Evolutionary conservation across 345 rosid species (phyloP), one percentile per base, ranked within the genome.

Genomic region (Rhodomyrtus tomentosa): DNA sequence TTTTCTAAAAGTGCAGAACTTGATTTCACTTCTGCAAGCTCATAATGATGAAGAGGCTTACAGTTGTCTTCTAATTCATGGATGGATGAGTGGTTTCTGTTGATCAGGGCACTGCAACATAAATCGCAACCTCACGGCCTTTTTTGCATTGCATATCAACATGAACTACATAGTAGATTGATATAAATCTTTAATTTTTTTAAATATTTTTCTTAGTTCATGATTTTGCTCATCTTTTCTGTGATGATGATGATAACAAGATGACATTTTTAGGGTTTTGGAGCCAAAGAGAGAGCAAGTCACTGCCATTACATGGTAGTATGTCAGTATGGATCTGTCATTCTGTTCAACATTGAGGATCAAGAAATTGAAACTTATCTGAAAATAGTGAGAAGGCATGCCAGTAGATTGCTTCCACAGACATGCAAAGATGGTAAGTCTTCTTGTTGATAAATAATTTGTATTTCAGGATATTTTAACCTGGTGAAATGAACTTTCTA

Each of bases 271-370:
- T 87, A 96, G 99, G 89, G 85, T 53, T 83, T 90, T 83, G 93
- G 93, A 50, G 88, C 89, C 82, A 87, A 84, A 53, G 90, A 89
- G 81, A 87, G 88, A 85, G 89, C 84, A 55, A 90, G 92, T 83
- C 59, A 80, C 87, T 91, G 86, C 83, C 89, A 90, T 4, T 95
- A 93, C 89, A 90, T 96, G 96, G 92, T 96, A 73, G 95, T 95
- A n/a, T 96, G 90, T 89, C 99, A 95, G 54, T 95, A 95, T 87
- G 98, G 98, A 72, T 96, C 99, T 87, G 96, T 93, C 81, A 95
- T 96, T 90, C 91, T 96, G 84, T 95, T 96, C 88, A 95, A 95
- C 87, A 87, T 96, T 10, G 97, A 93, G 58, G 97, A 93, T 76
- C 89, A 82, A 81, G 98, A 95, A 82, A 90, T 90, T 84, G 98